A percentile compares a stretch with the other conserved stretches of the same genome.
phyloP scores from a whole-genome alignment of 768 basidiomycete genomes.

The Dentipellis fragilis region DNA sequence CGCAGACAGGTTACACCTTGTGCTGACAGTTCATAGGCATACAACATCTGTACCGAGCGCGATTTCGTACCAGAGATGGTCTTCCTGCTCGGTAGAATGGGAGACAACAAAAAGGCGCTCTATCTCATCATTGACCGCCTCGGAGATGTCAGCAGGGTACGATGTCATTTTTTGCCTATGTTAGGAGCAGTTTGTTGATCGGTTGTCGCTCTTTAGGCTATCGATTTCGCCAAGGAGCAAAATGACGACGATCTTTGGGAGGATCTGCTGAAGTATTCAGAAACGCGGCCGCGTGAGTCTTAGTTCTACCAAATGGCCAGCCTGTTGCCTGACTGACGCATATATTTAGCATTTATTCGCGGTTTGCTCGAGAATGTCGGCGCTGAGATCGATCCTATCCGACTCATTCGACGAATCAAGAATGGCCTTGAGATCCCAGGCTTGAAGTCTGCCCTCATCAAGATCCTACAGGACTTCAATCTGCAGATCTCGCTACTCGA shows the following conservation, averaged over 20 bases:
- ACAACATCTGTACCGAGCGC: slow-evolving; percentile 70
- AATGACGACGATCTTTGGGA: slow-evolving; percentile 98
- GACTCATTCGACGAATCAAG: slow-evolving; percentile 88
- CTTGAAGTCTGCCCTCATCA: slow-evolving; percentile 87
- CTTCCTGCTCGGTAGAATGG: slow-evolving; percentile 94
- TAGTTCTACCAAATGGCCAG: neutral
- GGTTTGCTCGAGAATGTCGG: slow-evolving; percentile 94
- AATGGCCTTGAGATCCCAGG: slow-evolving; percentile 96
- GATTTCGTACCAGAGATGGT: slow-evolving; percentile 96
- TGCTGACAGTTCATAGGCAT: slow-evolving; percentile 45
- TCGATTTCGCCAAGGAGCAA: slow-evolving; percentile 97
- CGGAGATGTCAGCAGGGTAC: slow-evolving; percentile 81
- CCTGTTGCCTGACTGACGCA: neutral
- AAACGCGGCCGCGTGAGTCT: slow-evolving; percentile 73
- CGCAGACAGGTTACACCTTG: neutral
- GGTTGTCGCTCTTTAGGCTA: slow-evolving; percentile 28
- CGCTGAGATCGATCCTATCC: slow-evolving; percentile 90
- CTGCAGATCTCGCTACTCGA: slow-evolving; percentile 88
- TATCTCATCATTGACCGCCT: slow-evolving; percentile 91
- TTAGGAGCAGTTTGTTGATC: neutral
- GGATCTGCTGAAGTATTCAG: slow-evolving; percentile 87
- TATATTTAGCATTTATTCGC: slow-evolving; percentile 76
- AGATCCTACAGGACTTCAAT: slow-evolving; percentile 95
- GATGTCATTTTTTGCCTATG: slow-evolving; percentile 14
- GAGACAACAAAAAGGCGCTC: slow-evolving; percentile 91